Evolutionary conservation across 2,329 filamentous ascomycete genomes (phyloP).

Genomic region (Cladosporium sp.): DNA sequence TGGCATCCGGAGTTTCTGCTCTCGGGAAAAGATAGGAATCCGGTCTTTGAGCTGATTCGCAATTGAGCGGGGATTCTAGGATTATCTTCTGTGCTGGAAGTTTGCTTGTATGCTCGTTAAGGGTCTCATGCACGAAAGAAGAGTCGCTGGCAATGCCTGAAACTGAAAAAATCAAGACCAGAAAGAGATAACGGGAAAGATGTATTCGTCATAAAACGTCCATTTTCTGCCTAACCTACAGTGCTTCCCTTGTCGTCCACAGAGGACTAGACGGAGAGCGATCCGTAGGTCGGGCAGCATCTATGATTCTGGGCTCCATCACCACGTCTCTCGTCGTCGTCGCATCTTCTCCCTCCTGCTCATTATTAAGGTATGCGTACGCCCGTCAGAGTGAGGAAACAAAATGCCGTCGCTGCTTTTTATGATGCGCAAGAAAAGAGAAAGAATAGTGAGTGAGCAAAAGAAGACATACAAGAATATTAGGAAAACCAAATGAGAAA

Average conservation of each 20-base stretch:
- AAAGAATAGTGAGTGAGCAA: neutral
- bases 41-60: too few relatives aligned
- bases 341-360: neutral
- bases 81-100: too few relatives aligned
- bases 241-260: neutral
- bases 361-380: slow-evolving; percentile 6
- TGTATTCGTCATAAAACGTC: neutral
- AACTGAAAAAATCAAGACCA: too few relatives aligned
- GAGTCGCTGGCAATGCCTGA: too few relatives aligned
- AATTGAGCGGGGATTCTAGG: too few relatives aligned
- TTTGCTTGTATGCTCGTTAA: too few relatives aligned
- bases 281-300: neutral
- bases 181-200: neutral
- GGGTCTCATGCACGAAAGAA: too few relatives aligned
- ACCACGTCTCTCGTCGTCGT: neutral
- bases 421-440: neutral
- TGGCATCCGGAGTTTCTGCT: too few relatives aligned
- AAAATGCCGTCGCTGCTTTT: slow-evolving; percentile 2
- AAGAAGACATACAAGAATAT: slow-evolving; percentile 4
- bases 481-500: slow-evolving; percentile 56
- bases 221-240: neutral
- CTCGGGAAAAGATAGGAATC: too few relatives aligned
- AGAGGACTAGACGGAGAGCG: neutral
- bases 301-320: neutral
- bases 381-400: neutral